Evolutionary conservation across 345 rosid genomes (phyloP).

Genomic region (Corymbia maculata): DNA sequence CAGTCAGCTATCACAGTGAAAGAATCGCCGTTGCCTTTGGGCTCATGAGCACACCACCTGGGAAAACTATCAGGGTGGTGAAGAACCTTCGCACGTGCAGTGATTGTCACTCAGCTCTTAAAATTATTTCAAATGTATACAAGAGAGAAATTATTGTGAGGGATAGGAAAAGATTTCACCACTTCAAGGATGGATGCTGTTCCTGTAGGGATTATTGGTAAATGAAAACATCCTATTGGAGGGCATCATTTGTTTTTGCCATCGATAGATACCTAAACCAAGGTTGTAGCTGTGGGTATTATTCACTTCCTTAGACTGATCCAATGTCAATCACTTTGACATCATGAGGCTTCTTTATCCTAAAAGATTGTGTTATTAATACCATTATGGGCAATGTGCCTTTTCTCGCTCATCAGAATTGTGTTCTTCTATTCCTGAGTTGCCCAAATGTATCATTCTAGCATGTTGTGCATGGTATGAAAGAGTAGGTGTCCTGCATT

Average conservation of each 20-base stretch:
- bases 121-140: not conserved
- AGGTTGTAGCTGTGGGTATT: not conserved
- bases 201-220: conserved; percentile 2
- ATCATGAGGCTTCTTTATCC: not conserved
- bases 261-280: not conserved
- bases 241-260: not conserved
- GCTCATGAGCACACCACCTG: not conserved
- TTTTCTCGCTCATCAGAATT: not conserved
- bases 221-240: not conserved
- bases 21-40: conserved; percentile 2
- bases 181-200: conserved; percentile 1
- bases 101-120: conserved; percentile 1
- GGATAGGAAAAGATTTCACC: conserved; percentile 2
- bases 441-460: not conserved
- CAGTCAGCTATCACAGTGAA: not conserved
- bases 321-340: not conserved
- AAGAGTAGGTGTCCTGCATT: not conserved
- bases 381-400: not conserved
- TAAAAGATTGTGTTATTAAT: not conserved
- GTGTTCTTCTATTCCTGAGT: not conserved
- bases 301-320: not conserved
- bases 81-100: conserved; percentile 1
- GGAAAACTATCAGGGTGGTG: not conserved
- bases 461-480: not conserved
- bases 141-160: not conserved